Evolutionary conservation across 257 asterid species (phyloP).

Genomic region (Mitragyna speciosa): DNA sequence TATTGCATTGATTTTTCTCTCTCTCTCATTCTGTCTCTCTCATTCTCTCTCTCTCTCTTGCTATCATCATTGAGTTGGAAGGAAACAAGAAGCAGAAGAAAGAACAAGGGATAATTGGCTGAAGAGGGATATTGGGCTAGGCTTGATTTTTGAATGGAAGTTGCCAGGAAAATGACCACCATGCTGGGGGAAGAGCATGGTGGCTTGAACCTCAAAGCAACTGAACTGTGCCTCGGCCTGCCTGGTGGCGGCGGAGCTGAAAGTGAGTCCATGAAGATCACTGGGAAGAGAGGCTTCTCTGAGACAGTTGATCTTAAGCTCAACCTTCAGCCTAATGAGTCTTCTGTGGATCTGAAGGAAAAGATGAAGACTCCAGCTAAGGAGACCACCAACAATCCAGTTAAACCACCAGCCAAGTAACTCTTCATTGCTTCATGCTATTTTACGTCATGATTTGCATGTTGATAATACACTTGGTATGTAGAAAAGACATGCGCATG

Average conservation of each 20-base stretch:
- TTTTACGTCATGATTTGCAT: neutral
- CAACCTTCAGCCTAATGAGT: slow-evolving; percentile 38
- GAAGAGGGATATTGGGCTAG: neutral
- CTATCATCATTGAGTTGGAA: neutral
- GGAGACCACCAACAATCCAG: slow-evolving; percentile 34
- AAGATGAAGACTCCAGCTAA: slow-evolving; percentile 35
- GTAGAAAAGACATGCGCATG: no score
- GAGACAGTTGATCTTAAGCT: slow-evolving; percentile 56
- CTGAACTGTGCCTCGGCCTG: slow-evolving; percentile 54
- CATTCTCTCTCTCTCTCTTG: slow-evolving; percentile 14
- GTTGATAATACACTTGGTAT: neutral
- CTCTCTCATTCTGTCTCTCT: slow-evolving; percentile 18
- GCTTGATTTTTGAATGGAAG: slow-evolving; percentile 17
- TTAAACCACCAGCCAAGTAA: slow-evolving; percentile 59
- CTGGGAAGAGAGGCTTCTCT: slow-evolving; percentile 51
- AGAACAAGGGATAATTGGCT: neutral
- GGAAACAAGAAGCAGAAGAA: neutral
- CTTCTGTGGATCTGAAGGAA: slow-evolving; percentile 43
- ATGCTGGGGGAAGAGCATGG: slow-evolving; percentile 18
- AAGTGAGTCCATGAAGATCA: slow-evolving; percentile 27
- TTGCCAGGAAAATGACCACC: slow-evolving; percentile 30
- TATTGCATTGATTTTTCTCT: slow-evolving; percentile 19
- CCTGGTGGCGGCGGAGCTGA: slow-evolving; percentile 42
- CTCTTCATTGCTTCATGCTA: neutral
- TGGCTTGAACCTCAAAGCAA: slow-evolving; percentile 40